Evolutionary conservation across 2,329 filamentous ascomycete genomes (phyloP).

Genomic region (Pyrenophora tritici-repentis): DNA sequence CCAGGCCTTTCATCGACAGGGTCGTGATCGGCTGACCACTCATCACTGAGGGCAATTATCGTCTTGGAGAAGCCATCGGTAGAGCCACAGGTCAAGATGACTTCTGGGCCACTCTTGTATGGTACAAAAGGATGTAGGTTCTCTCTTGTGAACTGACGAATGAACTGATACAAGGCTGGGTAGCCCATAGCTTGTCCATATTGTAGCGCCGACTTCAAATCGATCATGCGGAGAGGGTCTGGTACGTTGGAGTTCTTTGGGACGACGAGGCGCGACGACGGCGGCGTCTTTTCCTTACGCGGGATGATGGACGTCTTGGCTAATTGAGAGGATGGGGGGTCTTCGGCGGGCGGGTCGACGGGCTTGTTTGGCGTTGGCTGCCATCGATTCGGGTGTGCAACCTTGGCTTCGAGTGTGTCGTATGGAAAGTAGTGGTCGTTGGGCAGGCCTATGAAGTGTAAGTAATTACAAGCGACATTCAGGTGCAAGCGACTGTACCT

Average conservation of each 20-base stretch:
- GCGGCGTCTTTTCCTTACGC: slow-evolving; percentile 32
- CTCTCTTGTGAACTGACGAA: slow-evolving; percentile 77
- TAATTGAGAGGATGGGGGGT: slow-evolving; percentile 30
- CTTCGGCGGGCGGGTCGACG: slow-evolving; percentile 49
- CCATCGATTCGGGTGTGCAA: slow-evolving; percentile 76
- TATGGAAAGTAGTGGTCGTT: slow-evolving; percentile 84
- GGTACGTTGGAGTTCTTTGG: slow-evolving; percentile 67
- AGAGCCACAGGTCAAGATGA: slow-evolving; percentile 78
- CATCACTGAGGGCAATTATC: slow-evolving; percentile 74
- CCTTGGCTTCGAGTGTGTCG: slow-evolving; percentile 84
- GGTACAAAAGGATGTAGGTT: slow-evolving; percentile 81
- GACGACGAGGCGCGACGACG: slow-evolving; percentile 64
- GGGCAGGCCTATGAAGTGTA: slow-evolving; percentile 67
- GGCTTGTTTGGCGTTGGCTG: slow-evolving; percentile 69
- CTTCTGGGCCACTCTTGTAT: slow-evolving; percentile 75
- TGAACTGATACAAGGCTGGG: slow-evolving; percentile 74
- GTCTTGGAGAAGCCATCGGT: slow-evolving; percentile 86
- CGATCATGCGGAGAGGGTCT: slow-evolving; percentile 72
- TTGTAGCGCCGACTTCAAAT: slow-evolving; percentile 80
- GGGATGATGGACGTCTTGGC: slow-evolving; percentile 38
- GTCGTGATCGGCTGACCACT: slow-evolving; percentile 73
- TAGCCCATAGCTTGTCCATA: slow-evolving; percentile 86
- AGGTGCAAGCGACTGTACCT: slow-evolving; percentile 46
- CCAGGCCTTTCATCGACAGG: slow-evolving; percentile 73
- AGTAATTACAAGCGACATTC: slow-evolving; percentile 10